Evolutionary conservation across 2,329 filamentous ascomycete genomes (phyloP).

Genomic region (Fusarium nygamai): DNA sequence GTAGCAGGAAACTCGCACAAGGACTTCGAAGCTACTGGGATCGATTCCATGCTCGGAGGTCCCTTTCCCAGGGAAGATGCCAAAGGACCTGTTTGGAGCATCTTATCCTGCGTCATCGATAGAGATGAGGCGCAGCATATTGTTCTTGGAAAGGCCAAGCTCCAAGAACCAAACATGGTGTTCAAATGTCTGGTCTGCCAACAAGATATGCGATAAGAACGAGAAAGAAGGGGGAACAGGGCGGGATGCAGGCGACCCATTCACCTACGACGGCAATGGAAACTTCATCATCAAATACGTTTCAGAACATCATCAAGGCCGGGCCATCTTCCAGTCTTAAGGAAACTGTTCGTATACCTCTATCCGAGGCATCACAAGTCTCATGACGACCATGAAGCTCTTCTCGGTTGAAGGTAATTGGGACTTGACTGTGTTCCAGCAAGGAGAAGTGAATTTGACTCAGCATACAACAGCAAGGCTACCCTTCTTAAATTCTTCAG

Average conservation of each 20-base stretch:
- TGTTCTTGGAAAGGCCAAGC: neutral
- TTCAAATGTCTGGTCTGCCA: neutral
- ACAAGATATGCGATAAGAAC: neutral
- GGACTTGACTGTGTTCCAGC: no score
- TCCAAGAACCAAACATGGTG: neutral
- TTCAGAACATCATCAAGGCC: neutral
- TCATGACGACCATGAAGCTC: neutral
- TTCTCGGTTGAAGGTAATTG: neutral
- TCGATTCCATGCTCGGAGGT: no score
- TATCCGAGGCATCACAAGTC: neutral
- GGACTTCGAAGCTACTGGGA: no score
- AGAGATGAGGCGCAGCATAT: no score
- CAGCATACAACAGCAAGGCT: neutral
- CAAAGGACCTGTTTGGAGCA: no score
- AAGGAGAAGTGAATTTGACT: no score
- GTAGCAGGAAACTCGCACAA: no score
- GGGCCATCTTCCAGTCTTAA: neutral
- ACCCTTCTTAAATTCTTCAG: neutral
- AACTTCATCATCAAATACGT: neutral
- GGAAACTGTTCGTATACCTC: neutral
- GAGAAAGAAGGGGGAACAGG: neutral
- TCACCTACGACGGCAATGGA: neutral
- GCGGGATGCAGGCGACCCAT: neutral
- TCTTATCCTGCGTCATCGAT: no score
- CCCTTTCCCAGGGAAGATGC: no score